Conservation (phyloP, 352 stramenopile genomes). For the Phytophthora brassicae region DNA sequence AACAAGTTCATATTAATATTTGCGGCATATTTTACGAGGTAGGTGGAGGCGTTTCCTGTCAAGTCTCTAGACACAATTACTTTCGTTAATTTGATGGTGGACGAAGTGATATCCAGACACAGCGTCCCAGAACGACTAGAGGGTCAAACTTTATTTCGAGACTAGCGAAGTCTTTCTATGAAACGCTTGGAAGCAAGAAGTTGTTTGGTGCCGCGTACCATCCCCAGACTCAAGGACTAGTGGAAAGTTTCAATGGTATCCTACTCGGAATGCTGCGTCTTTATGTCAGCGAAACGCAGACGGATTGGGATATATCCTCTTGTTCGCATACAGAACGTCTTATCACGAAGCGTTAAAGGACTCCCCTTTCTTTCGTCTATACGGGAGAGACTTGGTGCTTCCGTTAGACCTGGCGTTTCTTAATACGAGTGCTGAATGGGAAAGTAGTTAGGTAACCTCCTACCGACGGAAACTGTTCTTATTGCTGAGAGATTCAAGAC, state of each 20-base stretch:
- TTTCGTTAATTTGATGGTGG: no score
- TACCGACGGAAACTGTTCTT: conserved; percentile 4
- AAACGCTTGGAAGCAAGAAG: no score
- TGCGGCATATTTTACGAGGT: no score
- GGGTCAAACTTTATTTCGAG: no score
- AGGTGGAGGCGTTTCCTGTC: no score
- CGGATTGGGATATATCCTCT: conserved; percentile 8
- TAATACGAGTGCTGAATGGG: conserved; percentile 1
- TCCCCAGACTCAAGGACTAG: no score
- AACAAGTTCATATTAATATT: no score
- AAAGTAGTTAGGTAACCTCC: conserved; percentile 2
- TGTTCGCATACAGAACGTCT: conserved; percentile 12
- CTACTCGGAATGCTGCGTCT: conserved; percentile 2
- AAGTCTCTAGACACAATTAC: no score
- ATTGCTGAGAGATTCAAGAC: not conserved
- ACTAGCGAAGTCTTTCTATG: no score
- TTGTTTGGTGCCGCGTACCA: no score
- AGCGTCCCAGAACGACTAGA: no score
- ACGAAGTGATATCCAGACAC: no score
- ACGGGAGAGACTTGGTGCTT: conserved; percentile 3
- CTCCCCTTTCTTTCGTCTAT: conserved; percentile 10
- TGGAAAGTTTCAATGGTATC: not conserved
- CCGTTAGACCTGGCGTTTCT: conserved; percentile 10
- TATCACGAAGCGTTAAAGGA: conserved; percentile 6
- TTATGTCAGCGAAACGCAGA: not conserved